Conservation (phyloP, 305 asterid species). For the Fraxinus baroniana region DNA sequence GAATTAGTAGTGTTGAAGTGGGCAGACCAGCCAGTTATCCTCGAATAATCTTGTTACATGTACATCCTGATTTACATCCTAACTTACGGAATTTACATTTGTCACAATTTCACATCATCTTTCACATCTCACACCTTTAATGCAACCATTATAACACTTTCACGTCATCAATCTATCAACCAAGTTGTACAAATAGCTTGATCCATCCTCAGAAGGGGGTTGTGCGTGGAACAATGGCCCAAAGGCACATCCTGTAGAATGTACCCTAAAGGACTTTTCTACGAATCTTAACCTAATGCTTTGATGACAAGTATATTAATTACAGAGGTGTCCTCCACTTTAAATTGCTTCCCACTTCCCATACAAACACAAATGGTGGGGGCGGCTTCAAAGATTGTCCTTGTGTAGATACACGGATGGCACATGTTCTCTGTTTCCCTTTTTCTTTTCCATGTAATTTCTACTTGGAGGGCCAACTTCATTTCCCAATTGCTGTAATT, state of each 20-base stretch:
- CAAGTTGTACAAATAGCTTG: no score
- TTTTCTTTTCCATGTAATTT: no score
- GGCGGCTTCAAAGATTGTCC: constrained; percentile 24
- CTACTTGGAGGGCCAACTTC: no score
- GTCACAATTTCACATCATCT: no score
- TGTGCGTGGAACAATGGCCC: not conserved
- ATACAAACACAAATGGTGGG: constrained; percentile 18
- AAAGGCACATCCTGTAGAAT: not conserved
- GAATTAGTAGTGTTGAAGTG: not conserved
- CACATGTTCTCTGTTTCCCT: not conserved
- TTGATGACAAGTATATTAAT: constrained; percentile 21
- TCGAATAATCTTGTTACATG: no score
- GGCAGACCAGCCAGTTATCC: not conserved
- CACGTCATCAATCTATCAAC: no score
- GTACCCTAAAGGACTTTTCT: not conserved
- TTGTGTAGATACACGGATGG: not conserved
- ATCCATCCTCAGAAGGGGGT: not conserved
- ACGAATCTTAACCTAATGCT: not conserved
- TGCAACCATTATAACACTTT: no score
- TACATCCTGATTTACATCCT: no score
- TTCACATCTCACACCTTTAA: no score
- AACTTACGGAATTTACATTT: no score
- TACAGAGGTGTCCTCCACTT: constrained; percentile 27
- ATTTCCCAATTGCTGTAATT: no score
- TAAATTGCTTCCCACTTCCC: constrained; percentile 28